Conservation (phyloP, 2,329 filamentous ascomycete genomes). For the Penicillium sp. region DNA sequence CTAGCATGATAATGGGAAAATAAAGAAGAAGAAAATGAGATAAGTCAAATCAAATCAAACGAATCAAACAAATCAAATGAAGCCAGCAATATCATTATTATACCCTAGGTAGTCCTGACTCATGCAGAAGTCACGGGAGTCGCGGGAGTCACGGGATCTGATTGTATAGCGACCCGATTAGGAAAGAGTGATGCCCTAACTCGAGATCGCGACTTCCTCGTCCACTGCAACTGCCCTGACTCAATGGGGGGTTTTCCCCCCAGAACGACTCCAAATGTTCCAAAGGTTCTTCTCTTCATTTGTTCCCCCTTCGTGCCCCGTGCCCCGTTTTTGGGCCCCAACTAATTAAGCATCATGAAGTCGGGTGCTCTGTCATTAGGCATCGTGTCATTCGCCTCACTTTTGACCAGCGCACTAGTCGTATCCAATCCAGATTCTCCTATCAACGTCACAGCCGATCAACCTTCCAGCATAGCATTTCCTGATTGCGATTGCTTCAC, state of each 20-base stretch:
- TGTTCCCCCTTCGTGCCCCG: background rate
- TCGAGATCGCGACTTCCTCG: slow-evolving; percentile 14
- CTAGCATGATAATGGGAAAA: no score
- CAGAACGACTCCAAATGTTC: no score
- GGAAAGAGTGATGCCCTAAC: slow-evolving; percentile 19
- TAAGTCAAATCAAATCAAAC: no score
- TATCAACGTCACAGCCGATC: background rate
- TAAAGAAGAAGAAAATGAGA: no score
- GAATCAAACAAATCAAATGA: no score
- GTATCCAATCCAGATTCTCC: slow-evolving; percentile 4
- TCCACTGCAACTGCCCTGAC: background rate
- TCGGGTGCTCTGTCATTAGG: background rate
- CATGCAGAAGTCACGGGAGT: background rate
- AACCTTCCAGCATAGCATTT: slow-evolving; percentile 9
- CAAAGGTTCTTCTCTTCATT: background rate
- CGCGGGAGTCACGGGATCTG: background rate
- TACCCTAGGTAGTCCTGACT: no score
- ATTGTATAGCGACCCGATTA: background rate
- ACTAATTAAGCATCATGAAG: slow-evolving; percentile 15
- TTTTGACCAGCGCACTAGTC: slow-evolving; percentile 8
- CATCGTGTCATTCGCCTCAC: slow-evolving; percentile 5
- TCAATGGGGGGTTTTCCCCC: no score
- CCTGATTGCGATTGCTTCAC: slow-evolving; percentile 53
- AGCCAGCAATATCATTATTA: no score
- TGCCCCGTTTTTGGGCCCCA: background rate